These are phyloP conservation scores for Pisolithus thermaeus DNA, from an alignment of 1,284 basidiomycete genomes.

Conservation along the genomic window DNA sequence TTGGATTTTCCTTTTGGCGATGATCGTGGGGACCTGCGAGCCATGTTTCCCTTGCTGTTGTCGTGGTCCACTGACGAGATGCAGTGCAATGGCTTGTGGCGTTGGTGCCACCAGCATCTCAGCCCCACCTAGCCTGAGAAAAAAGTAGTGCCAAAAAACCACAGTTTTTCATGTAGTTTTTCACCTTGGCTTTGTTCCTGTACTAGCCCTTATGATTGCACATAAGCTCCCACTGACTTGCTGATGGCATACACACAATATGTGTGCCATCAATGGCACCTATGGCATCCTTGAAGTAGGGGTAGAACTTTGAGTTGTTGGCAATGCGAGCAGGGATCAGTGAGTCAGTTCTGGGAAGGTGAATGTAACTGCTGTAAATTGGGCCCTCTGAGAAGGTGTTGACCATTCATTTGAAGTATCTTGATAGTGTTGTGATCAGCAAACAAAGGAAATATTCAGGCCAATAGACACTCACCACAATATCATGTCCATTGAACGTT, in stretches of 20 bases:
- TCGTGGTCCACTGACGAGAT: too few relatives aligned
- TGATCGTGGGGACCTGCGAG: too few relatives aligned
- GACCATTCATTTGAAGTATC: constrained; percentile 5
- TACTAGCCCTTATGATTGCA: constrained; percentile 1
- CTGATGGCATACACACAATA: neutral
- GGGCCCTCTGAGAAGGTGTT: neutral
- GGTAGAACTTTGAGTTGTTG: neutral
- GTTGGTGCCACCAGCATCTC: too few relatives aligned
- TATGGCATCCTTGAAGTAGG: constrained; percentile 7
- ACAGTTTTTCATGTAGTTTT: too few relatives aligned
- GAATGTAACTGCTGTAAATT: neutral
- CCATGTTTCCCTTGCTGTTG: too few relatives aligned
- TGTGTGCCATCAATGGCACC: constrained; percentile 5
- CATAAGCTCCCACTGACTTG: neutral
- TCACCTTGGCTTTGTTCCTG: too few relatives aligned
- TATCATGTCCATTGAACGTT: neutral
- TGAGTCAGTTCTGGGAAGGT: neutral
- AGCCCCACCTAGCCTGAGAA: too few relatives aligned
- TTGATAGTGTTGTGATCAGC: neutral
- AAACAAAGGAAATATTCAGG: neutral
- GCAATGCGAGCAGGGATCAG: neutral
- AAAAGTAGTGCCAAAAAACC: too few relatives aligned
- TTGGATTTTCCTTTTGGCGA: too few relatives aligned
- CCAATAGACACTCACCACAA: neutral
- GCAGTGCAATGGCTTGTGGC: too few relatives aligned